These are phyloP conservation scores for Schizosaccharomyces octosporus DNA, from an alignment of 805 yeast genomes.

Conservation along the genomic window DNA sequence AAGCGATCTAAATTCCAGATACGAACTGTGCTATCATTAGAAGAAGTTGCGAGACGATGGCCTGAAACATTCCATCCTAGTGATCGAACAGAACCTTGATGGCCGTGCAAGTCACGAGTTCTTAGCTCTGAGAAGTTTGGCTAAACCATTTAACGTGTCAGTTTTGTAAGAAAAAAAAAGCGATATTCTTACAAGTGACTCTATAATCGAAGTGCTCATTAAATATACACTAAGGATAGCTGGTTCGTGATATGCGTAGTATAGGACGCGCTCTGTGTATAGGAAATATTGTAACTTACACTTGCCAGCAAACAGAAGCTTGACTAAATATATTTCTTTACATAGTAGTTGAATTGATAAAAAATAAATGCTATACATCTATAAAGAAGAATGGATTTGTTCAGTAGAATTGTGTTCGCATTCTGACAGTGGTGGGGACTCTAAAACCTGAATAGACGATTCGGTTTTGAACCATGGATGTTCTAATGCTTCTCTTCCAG, in stretches of 20 bases:
- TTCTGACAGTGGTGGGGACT: background rate
- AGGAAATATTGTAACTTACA: no score
- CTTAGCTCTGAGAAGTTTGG: background rate
- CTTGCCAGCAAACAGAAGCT: no score
- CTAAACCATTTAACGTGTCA: background rate
- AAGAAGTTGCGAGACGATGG: conserved; percentile 5
- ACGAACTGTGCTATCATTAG: conserved; percentile 7
- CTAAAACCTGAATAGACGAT: no score
- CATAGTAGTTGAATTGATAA: background rate
- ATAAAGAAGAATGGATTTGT: background rate
- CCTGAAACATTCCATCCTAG: conserved; percentile 8
- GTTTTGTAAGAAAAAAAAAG: no score
- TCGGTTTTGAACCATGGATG: conserved; percentile 52
- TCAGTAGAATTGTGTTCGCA: background rate
- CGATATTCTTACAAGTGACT: background rate
- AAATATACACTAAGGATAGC: no score
- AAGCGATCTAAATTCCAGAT: conserved; percentile 18
- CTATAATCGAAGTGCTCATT: background rate
- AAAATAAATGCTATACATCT: background rate
- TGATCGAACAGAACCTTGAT: background rate
- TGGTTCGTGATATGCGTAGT: no score
- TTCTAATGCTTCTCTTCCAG: conserved; percentile 48
- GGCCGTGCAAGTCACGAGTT: background rate
- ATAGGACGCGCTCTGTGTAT: no score
- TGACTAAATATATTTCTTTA: background rate